phyloP scores from a whole-genome alignment of 2,329 filamentous ascomycete genomes.

The Microthyrium microscopicum region DNA sequence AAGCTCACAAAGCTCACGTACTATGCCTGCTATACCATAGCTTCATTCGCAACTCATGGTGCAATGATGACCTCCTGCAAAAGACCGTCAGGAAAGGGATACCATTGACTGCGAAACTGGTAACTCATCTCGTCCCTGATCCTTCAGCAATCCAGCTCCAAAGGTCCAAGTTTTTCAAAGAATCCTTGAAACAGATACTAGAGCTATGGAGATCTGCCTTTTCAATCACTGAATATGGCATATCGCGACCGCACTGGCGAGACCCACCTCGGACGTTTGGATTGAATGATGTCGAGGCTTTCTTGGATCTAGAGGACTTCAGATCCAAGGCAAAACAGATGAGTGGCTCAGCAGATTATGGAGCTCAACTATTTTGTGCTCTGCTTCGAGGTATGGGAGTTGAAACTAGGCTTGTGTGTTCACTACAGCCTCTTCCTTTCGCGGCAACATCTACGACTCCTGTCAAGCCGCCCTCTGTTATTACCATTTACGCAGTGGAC shows the following conservation, averaged over 20 bases:
- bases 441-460: conserved; percentile 27
- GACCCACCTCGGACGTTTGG: conserved; percentile 41
- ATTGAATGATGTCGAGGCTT: conserved; percentile 50
- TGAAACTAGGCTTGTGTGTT: conserved; percentile 71
- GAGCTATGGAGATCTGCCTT: conserved; percentile 55
- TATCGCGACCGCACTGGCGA: conserved; percentile 39
- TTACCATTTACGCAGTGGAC: conserved; percentile 18
- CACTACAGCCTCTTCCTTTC: conserved; percentile 68
- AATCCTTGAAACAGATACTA: conserved; percentile 55
- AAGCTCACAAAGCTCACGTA: conserved; percentile 76
- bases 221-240: conserved; percentile 51
- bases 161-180: conserved; percentile 58
- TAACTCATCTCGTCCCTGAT: conserved; percentile 52
- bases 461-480: conserved; percentile 19
- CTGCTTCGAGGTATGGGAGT: conserved; percentile 70
- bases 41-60: conserved; percentile 70
- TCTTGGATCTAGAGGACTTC: conserved; percentile 58
- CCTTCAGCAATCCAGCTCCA: conserved; percentile 55
- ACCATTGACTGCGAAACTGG: conserved; percentile 47
- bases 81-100: conserved; percentile 41
- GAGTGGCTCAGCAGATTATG: conserved; percentile 73
- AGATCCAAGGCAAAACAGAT: conserved; percentile 49
- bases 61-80: conserved; percentile 46
- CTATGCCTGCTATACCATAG: conserved; percentile 68
- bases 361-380: conserved; percentile 80